Evolutionary conservation across 805 yeast species (phyloP).

Genomic region (Pichia paraexigua): DNA sequence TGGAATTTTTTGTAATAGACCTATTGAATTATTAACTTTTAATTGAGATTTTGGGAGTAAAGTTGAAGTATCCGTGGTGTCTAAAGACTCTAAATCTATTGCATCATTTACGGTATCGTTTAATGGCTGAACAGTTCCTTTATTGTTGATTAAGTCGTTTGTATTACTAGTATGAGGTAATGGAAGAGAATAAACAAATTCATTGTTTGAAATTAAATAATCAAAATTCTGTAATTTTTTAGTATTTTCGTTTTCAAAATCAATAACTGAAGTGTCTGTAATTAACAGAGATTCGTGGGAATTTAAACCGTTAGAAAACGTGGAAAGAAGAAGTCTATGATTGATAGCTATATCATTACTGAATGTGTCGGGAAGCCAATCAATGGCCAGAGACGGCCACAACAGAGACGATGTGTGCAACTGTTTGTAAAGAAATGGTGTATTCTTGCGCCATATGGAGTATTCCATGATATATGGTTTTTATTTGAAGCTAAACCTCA

Average conservation of each 20-base stretch:
- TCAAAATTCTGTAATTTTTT: slow-evolving; percentile 17
- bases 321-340: slow-evolving; percentile 47
- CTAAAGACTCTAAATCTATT: not conserved
- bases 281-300: slow-evolving; percentile 20
- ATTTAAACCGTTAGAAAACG: slow-evolving; percentile 51
- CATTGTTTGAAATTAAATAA: slow-evolving; percentile 31
- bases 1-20: slow-evolving; percentile 46
- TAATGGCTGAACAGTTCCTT: not conserved
- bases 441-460: slow-evolving; percentile 54
- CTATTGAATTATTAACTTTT: slow-evolving; percentile 10
- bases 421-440: slow-evolving; percentile 47
- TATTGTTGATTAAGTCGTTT: not conserved
- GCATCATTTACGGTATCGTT: not conserved
- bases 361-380: slow-evolving; percentile 50
- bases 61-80: not conserved
- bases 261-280: not conserved
- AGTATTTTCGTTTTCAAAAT: not conserved
- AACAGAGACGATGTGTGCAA: slow-evolving; percentile 44
- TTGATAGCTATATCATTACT: not conserved
- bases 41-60: not conserved
- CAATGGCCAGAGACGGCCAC: slow-evolving; percentile 58
- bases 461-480: slow-evolving; percentile 21
- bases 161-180: slow-evolving; percentile 9
- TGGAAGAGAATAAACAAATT: slow-evolving; percentile 19
- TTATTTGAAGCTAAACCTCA: no score